phyloP scores from a whole-genome alignment of 257 asterid species.

The Solanum lycopersicoides region DNA sequence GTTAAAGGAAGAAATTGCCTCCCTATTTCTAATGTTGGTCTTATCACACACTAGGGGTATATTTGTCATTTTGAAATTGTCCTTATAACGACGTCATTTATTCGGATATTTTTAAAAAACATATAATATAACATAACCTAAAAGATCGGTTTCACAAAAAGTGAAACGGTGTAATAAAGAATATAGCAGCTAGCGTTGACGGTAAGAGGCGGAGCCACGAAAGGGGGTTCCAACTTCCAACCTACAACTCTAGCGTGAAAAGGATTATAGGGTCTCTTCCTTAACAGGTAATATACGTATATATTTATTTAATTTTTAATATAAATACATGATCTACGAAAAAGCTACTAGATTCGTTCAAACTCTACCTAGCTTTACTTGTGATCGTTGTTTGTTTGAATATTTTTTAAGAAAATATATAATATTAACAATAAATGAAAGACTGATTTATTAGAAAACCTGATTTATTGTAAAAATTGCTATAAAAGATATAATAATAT shows the following conservation, averaged over 20 bases:
- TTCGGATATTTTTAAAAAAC: not conserved
- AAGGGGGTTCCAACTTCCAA: too few relatives aligned
- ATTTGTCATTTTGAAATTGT: not conserved
- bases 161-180: not conserved
- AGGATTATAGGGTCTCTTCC: too few relatives aligned
- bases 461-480: not conserved
- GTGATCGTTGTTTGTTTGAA: too few relatives aligned
- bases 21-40: not conserved
- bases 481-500: accelerated
- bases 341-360: too few relatives aligned
- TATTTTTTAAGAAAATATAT: too few relatives aligned
- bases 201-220: too few relatives aligned
- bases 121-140: not conserved
- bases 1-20: conserved; percentile 2
- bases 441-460: not conserved
- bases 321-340: too few relatives aligned
- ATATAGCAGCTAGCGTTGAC: too few relatives aligned
- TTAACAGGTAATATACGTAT: too few relatives aligned
- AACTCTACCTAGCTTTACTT: too few relatives aligned
- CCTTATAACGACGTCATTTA: accelerated
- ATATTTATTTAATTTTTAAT: too few relatives aligned
- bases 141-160: not conserved
- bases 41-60: not conserved
- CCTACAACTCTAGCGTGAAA: too few relatives aligned
- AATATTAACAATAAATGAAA: not conserved